These are phyloP conservation scores for Sclerotinia borealis DNA, from an alignment of 2,329 filamentous ascomycete species.

Conservation along the genomic window DNA sequence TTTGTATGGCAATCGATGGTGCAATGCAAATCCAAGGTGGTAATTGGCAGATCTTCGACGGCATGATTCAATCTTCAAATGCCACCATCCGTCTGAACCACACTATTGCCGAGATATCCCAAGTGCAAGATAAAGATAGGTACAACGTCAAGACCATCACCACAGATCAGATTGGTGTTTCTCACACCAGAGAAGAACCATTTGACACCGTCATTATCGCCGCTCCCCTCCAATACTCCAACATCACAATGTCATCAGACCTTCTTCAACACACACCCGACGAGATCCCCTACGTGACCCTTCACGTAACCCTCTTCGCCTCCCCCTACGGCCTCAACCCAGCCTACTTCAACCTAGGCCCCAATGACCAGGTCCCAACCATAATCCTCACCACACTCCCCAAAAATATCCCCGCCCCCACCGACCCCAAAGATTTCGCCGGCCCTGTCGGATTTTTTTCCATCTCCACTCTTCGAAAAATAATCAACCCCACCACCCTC, in stretches of 20 bases:
- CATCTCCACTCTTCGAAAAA: constrained; percentile 64
- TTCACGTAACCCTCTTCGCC: constrained; percentile 87
- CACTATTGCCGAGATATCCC: constrained; percentile 55
- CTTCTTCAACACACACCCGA: constrained; percentile 68
- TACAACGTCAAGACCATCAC: constrained; percentile 40
- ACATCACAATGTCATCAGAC: constrained; percentile 55
- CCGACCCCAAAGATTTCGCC: constrained; percentile 49
- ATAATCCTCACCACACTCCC: constrained; percentile 79
- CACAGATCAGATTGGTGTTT: constrained; percentile 10
- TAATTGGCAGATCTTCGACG: constrained; percentile 91
- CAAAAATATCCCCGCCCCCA: constrained; percentile 40
- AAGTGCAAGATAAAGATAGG: constrained; percentile 38
- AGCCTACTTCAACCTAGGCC: constrained; percentile 62
- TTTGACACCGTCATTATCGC: constrained; percentile 84
- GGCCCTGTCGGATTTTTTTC: constrained; percentile 80
- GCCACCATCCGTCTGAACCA: constrained; percentile 61
- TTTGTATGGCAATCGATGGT: constrained; percentile 80
- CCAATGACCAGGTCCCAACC: constrained; percentile 56
- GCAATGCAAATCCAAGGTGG: constrained; percentile 74
- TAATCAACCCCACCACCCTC: constrained; percentile 53
- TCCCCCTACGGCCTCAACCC: constrained; percentile 68
- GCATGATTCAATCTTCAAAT: constrained; percentile 63
- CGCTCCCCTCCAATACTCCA: constrained; percentile 73
- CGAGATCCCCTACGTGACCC: constrained; percentile 73
- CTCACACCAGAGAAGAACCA: constrained; percentile 21